Evolutionary conservation across 768 basidiomycete genomes (phyloP).

Genomic region (Lyophyllum semitale): DNA sequence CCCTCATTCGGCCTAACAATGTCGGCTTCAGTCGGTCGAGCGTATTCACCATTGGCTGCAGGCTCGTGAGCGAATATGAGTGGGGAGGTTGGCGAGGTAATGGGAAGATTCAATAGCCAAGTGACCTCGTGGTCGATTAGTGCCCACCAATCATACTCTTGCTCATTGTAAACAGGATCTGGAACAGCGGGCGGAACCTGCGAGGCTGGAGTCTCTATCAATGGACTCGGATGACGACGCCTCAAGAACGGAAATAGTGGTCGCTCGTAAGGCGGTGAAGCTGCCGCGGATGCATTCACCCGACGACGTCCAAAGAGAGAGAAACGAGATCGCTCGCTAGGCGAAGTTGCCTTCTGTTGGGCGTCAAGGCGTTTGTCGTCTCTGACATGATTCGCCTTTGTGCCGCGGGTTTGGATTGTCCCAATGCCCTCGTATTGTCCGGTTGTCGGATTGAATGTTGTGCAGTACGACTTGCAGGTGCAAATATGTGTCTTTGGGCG

Average conservation of each 20-base stretch:
- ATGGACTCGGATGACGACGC: not conserved
- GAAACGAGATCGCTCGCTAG: not conserved
- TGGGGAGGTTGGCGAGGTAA: slow-evolving; percentile 1
- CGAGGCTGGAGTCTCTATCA: not conserved
- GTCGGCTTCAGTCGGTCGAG: not conserved
- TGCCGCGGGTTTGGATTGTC: too few relatives aligned
- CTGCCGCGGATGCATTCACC: too few relatives aligned
- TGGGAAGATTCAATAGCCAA: slow-evolving; percentile 1
- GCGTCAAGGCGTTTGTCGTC: not conserved
- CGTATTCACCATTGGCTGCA: slow-evolving; percentile 3
- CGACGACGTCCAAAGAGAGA: too few relatives aligned
- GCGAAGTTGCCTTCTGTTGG: not conserved
- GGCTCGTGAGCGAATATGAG: slow-evolving; percentile 17
- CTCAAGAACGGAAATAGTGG: not conserved
- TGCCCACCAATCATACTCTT: not conserved
- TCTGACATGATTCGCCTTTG: not conserved
- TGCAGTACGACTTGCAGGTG: too few relatives aligned
- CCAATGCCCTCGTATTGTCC: too few relatives aligned
- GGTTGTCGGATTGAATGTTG: too few relatives aligned
- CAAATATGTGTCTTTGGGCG: too few relatives aligned
- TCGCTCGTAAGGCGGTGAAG: not conserved
- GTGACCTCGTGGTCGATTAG: not conserved
- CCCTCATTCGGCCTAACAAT: slow-evolving; percentile 1
- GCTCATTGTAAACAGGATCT: not conserved
- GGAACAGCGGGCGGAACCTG: not conserved